Evolutionary conservation across 2,329 filamentous ascomycete species (phyloP).

Genomic region (Cladosporium velox): DNA sequence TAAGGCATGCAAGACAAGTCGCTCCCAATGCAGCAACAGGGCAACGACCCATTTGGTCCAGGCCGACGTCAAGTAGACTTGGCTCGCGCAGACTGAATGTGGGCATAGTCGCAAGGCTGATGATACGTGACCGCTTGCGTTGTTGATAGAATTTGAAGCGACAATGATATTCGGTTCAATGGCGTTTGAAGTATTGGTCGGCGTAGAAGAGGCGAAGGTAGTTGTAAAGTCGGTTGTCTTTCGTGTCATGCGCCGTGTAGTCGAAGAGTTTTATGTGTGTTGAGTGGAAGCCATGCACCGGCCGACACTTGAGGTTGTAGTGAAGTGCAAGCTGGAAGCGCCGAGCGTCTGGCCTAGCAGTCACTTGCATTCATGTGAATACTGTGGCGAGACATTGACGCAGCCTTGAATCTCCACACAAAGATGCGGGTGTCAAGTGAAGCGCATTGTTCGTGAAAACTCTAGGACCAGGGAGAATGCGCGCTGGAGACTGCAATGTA

Average conservation of each 20-base stretch:
- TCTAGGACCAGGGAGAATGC: not conserved
- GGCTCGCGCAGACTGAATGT: not conserved
- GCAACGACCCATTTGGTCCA: not conserved
- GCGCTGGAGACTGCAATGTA: not conserved
- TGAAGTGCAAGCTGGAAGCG: not conserved
- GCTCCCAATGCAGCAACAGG: not conserved
- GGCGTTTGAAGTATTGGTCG: not conserved
- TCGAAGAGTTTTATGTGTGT: not conserved
- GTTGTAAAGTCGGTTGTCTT: not conserved
- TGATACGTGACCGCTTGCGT: not conserved
- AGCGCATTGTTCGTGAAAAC: not conserved
- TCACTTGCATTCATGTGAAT: not conserved
- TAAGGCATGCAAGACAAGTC: not conserved
- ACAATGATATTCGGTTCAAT: not conserved
- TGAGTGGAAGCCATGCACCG: not conserved
- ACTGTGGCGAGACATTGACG: not conserved
- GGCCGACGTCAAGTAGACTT: not conserved
- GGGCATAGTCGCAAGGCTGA: not conserved
- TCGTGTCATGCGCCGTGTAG: not conserved
- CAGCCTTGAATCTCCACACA: not conserved
- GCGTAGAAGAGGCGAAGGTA: not conserved
- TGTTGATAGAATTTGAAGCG: not conserved
- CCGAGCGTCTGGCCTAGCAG: not conserved
- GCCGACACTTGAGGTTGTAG: not conserved
- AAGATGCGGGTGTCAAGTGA: not conserved